Percentiles rank a stretch among this genome's conserved stretches.
phyloP scores from a whole-genome alignment of 2,329 filamentous ascomycete genomes.

The Colletotrichum sidae region DNA sequence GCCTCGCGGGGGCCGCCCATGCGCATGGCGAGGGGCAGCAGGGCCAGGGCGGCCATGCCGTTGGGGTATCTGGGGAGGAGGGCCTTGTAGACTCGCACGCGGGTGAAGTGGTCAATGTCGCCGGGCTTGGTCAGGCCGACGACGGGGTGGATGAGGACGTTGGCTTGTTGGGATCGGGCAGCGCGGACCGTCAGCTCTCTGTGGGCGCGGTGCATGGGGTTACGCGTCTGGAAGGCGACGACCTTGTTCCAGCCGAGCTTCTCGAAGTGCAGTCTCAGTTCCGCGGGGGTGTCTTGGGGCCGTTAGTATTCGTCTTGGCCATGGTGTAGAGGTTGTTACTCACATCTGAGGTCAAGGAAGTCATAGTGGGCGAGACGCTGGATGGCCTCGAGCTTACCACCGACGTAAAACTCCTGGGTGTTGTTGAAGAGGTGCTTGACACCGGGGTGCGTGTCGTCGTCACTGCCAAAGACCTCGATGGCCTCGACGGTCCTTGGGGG shows the following conservation, averaged over 20 bases:
- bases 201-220: slow-evolving; percentile 99
- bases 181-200: slow-evolving; percentile 97
- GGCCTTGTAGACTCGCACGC: slow-evolving; percentile 98
- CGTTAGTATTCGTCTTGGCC: slow-evolving; percentile 34
- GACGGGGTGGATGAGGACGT: slow-evolving; percentile 98
- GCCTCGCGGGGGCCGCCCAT: slow-evolving; percentile 99
- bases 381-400: slow-evolving; percentile 95
- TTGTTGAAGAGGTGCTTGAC: slow-evolving; percentile 88
- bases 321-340: slow-evolving; percentile 45
- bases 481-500: slow-evolving; percentile 81
- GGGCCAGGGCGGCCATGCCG: slow-evolving; percentile 96
- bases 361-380: slow-evolving; percentile 98
- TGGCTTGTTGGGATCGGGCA: slow-evolving; percentile 94
- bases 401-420: slow-evolving; percentile 89
- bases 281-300: slow-evolving; percentile 84
- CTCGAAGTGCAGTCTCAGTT: slow-evolving; percentile 96
- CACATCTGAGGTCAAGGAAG: slow-evolving; percentile 95
- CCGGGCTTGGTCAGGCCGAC: slow-evolving; percentile 98
- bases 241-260: slow-evolving; percentile 99
- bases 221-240: slow-evolving; percentile 98
- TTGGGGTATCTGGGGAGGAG: slow-evolving; percentile 97
- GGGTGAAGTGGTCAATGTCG: slow-evolving; percentile 99
- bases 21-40: slow-evolving; percentile 96
- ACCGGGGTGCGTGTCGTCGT: slow-evolving; percentile 90
- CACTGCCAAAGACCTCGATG: slow-evolving; percentile 92